A percentile compares a stretch with the other conserved stretches of the same genome.
phyloP scores from a whole-genome alignment of 1,284 basidiomycete genomes.

The Apiotrichum laibachii region DNA sequence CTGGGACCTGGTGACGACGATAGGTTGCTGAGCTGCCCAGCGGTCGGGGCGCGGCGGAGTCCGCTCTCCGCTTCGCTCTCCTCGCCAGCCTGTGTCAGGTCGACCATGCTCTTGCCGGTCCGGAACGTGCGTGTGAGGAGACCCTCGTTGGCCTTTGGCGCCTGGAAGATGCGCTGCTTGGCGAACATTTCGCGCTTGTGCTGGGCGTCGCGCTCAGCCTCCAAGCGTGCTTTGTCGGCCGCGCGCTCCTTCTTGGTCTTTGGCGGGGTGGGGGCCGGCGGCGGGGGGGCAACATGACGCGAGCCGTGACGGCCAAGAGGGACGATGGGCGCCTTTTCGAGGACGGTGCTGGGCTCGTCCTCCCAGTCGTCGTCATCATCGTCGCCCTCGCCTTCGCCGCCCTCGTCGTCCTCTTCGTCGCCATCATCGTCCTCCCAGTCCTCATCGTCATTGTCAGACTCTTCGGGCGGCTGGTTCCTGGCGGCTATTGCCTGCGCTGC shows the following conservation, averaged over 20 bases:
- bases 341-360: constrained; percentile 8
- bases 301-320: background rate
- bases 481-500: constrained; percentile 35
- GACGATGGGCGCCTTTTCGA: background rate
- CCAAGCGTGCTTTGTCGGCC: constrained; percentile 33
- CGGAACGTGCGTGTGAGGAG: constrained; percentile 42
- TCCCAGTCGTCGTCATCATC: constrained; percentile 17
- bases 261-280: constrained; percentile 4
- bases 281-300: background rate
- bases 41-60: constrained; percentile 36
- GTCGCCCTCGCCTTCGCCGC: constrained; percentile 10
- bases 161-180: constrained; percentile 42
- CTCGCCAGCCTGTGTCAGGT: constrained; percentile 23
- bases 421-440: constrained; percentile 26
- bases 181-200: constrained; percentile 49
- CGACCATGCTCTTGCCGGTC: constrained; percentile 46
- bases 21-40: constrained; percentile 30
- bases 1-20: constrained; percentile 30
- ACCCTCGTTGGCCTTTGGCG: constrained; percentile 20
- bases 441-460: constrained; percentile 27
- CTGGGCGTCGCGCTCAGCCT: constrained; percentile 42
- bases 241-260: constrained; percentile 40
- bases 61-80: constrained; percentile 9
- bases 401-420: constrained; percentile 11
- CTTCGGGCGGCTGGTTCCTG: constrained; percentile 20